These are phyloP conservation scores for Mariannaea sp. DNA, from an alignment of 2,329 filamentous ascomycete species.

Conservation along the genomic window DNA sequence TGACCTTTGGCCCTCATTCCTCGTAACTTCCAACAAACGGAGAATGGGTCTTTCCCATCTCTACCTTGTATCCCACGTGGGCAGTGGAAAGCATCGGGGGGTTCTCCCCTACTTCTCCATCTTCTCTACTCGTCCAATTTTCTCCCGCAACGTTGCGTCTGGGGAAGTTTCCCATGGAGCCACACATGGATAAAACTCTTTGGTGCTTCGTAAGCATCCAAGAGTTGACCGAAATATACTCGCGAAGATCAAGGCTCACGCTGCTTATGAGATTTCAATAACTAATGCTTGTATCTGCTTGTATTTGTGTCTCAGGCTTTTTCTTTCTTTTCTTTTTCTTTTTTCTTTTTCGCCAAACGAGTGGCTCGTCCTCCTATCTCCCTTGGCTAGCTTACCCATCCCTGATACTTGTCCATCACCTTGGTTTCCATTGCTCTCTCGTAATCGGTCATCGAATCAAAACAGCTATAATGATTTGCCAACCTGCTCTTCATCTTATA, in stretches of 20 bases:
- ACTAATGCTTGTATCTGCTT: neutral
- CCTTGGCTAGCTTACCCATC: no score
- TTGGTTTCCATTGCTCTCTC: no score
- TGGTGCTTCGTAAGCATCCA: neutral
- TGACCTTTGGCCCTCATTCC: slow-evolving; percentile 26
- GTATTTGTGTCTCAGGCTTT: no score
- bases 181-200: neutral
- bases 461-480: neutral
- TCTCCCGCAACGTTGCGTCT: slow-evolving; percentile 8
- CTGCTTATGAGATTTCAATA: no score
- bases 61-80: slow-evolving; percentile 16
- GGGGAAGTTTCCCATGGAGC: slow-evolving; percentile 14
- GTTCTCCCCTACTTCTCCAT: slow-evolving; percentile 10
- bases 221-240: no score
- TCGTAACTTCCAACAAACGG: slow-evolving; percentile 26
- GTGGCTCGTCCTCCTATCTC: no score
- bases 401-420: neutral
- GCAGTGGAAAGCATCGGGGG: slow-evolving; percentile 12
- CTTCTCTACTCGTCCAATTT: slow-evolving; percentile 1
- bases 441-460: no score
- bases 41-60: slow-evolving; percentile 29
- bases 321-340: no score
- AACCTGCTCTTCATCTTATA: neutral
- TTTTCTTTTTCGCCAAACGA: no score
- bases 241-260: no score